Evolutionary conservation across 176 grass and related monocot species (phyloP).

Genomic region (Tillandsia fasciculata): DNA sequence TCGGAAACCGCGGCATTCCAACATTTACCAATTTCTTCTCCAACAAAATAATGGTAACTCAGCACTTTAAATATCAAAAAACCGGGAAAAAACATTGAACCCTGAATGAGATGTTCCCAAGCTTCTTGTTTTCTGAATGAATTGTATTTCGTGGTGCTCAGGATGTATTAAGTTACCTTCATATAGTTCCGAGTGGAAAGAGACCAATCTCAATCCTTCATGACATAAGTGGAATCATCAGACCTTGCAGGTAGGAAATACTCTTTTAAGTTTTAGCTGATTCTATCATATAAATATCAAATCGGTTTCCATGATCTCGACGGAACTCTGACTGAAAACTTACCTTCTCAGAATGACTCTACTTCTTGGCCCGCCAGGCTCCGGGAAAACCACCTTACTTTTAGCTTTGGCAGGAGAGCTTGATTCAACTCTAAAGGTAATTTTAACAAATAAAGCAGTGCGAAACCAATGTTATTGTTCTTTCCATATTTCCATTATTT

Average conservation of each 20-base stretch:
- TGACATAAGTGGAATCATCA: constrained; percentile 25
- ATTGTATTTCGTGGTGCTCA: background rate
- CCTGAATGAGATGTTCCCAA: too few relatives aligned
- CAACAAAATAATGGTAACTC: constrained; percentile 28
- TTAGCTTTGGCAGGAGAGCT: constrained; percentile 84
- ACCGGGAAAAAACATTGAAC: too few relatives aligned
- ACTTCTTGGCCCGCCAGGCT: constrained; percentile 85
- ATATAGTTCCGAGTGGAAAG: constrained; percentile 25
- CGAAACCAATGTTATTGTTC: background rate
- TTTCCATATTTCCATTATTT: background rate
- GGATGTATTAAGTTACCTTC: constrained; percentile 13
- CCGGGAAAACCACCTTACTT: constrained; percentile 78
- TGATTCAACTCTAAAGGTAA: constrained; percentile 60
- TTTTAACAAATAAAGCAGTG: background rate
- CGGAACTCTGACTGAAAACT: background rate
- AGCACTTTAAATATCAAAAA: background rate
- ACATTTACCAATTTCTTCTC: constrained; percentile 25
- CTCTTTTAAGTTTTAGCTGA: too few relatives aligned
- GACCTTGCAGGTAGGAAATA: constrained; percentile 17
- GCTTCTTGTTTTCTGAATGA: too few relatives aligned
- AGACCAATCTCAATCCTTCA: constrained; percentile 22
- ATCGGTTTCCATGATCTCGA: background rate
- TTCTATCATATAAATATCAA: background rate
- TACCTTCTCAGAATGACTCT: constrained; percentile 56
- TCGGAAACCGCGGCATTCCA: constrained; percentile 30